A percentile compares a stretch with the other conserved stretches of the same genome.
phyloP scores from a whole-genome alignment of 2,329 filamentous ascomycete genomes.

The Clonostachys chloroleuca region DNA sequence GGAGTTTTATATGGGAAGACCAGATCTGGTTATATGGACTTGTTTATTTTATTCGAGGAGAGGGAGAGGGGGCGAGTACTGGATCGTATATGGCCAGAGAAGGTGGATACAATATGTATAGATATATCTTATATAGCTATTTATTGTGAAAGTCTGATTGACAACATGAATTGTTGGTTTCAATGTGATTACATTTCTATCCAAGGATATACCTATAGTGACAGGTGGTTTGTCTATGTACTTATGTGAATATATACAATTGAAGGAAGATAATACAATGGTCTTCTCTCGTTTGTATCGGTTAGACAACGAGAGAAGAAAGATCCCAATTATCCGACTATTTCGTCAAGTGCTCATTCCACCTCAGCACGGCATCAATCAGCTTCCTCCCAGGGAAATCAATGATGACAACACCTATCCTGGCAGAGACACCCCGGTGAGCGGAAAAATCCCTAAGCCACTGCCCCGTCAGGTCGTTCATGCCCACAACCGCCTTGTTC shows the following conservation, averaged over 20 bases:
- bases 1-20: too few relatives aligned
- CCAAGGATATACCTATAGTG: too few relatives aligned
- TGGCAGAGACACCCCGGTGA: constrained; percentile 16
- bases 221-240: neutral
- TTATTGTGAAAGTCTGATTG: too few relatives aligned
- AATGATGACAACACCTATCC: constrained; percentile 39
- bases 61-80: too few relatives aligned
- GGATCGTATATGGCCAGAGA: too few relatives aligned
- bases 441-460: constrained; percentile 28
- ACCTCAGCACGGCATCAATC: constrained; percentile 33
- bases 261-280: neutral
- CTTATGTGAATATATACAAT: neutral
- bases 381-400: constrained; percentile 41
- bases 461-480: constrained; percentile 43
- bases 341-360: constrained; percentile 20
- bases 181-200: too few relatives aligned
- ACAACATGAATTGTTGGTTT: too few relatives aligned
- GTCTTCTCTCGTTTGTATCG: neutral
- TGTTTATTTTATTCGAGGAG: too few relatives aligned
- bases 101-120: too few relatives aligned
- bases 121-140: too few relatives aligned
- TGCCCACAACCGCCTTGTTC: constrained; percentile 34
- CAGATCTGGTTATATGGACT: too few relatives aligned
- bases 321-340: neutral
- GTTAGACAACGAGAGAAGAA: neutral